phyloP scores from a whole-genome alignment of 2,329 filamentous ascomycete genomes.

The Penicillium brevicompactum region DNA sequence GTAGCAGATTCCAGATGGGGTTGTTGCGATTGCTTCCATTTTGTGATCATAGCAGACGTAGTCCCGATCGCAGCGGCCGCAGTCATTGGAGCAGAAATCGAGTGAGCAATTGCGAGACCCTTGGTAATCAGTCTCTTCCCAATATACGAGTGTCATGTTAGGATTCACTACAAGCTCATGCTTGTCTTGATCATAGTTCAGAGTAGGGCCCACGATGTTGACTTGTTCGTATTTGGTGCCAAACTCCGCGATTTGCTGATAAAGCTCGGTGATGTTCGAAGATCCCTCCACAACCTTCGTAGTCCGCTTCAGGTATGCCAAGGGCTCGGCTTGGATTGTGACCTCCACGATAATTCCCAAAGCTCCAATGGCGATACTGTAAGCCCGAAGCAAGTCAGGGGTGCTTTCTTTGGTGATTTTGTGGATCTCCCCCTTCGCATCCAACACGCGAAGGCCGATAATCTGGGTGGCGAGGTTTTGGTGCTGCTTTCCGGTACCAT shows the following conservation, averaged over 20 bases:
- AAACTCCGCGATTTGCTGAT: slow-evolving; percentile 10
- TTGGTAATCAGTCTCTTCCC: slow-evolving; percentile 21
- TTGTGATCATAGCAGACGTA: slow-evolving; percentile 26
- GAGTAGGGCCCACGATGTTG: slow-evolving; percentile 20
- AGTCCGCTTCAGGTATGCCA: slow-evolving; percentile 13
- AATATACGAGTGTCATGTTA: slow-evolving; percentile 12
- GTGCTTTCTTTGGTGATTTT: slow-evolving; percentile 12
- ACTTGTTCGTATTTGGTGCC: slow-evolving; percentile 17
- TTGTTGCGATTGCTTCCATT: slow-evolving; percentile 15
- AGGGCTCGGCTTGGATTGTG: slow-evolving; percentile 20
- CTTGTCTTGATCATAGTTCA: slow-evolving; percentile 16
- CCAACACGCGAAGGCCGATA: slow-evolving; percentile 18
- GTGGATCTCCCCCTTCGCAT: slow-evolving; percentile 15
- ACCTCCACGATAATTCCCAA: slow-evolving; percentile 23
- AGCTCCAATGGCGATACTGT: slow-evolving; percentile 20
- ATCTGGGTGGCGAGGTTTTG: slow-evolving; percentile 20
- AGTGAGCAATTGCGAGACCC: slow-evolving; percentile 21
- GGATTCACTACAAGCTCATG: slow-evolving; percentile 14
- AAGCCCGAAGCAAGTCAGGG: slow-evolving; percentile 21
- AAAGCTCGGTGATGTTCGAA: slow-evolving; percentile 14
- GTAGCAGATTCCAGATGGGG: slow-evolving; percentile 19
- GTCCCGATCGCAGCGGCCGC: slow-evolving; percentile 20
- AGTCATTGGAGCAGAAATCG: slow-evolving; percentile 25
- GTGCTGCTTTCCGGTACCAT: slow-evolving; percentile 16
- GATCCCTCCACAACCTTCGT: slow-evolving; percentile 16